Evolutionary conservation across 1,284 basidiomycete genomes (phyloP), one percentile per base, ranked within the genome.

Genomic region (Volvariella surrecta): DNA sequence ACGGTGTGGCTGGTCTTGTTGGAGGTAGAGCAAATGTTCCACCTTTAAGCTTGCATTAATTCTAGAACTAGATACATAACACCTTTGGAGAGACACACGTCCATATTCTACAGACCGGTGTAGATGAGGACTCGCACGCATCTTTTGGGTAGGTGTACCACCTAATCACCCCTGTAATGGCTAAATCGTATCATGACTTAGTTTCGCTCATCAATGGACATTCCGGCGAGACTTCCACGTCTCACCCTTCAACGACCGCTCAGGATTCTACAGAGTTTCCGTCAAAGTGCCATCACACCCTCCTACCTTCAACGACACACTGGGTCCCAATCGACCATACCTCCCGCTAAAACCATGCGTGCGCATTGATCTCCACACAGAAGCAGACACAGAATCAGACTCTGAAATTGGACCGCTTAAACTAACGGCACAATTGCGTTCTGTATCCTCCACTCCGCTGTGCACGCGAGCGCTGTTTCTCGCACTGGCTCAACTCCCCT

Each of bases 231-330:
- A 76, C 45, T 89, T 89, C 58, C 85, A 89, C 53, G 86, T 89
- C 20, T 89, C 83, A 0, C 84, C 86, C 0, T 89, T 88, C 69
- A 89, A 88, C 58, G 80, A 87, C 52, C 71, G 84, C 2, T 67
- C 70, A 15, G 85, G 85, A 0, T 82, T 66, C 58, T 89, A 89
- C 58, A 71, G 57, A 2, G 63, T 79, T 32, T 67, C 75, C 24
- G 51, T 79, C 31, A 70, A 58, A 49, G 58, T 53, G 28, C 79
- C 73, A 11, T 66, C 53, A 1, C 67, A 74, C 50, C 58, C 73
- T 0, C 67, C 75, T 46, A 56, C 24, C 22, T 8, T 13, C n/a
- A 21, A 42, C 10, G 16, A 17, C 37, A 34, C 6, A 6, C 34
- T 7, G 15, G 7, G 3, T 22, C 28, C 50, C 9, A 17, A 44